A percentile compares a stretch with the other conserved stretches of the same genome.
Evolutionary conservation across 345 rosid genomes (phyloP).

Genomic region (Eucalyptus erythrocorys): DNA sequence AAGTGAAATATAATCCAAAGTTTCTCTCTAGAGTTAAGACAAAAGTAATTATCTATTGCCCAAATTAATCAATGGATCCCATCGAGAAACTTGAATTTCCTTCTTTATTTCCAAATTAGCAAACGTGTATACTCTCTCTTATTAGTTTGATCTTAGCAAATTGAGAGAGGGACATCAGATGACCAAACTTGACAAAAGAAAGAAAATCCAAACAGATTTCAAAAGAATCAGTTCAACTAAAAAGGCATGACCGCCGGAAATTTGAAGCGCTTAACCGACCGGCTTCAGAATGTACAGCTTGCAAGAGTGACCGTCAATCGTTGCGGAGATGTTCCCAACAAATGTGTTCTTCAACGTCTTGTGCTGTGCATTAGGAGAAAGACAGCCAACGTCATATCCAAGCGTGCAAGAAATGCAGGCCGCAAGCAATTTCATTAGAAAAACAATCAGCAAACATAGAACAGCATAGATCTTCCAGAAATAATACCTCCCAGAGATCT

Average conservation of each 20-base stretch:
- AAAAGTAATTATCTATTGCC: no score
- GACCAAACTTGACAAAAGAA: neutral
- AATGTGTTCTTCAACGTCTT: constrained; percentile 45
- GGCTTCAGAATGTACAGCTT: constrained; percentile 79
- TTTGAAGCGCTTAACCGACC: constrained; percentile 14
- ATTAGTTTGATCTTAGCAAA: neutral
- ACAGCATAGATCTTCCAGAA: neutral
- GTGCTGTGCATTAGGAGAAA: constrained; percentile 40
- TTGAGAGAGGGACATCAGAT: neutral
- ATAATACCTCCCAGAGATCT: constrained; percentile 73
- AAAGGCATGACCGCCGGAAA: neutral
- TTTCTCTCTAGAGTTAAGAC: no score
- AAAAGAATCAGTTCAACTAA: neutral
- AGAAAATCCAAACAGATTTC: neutral
- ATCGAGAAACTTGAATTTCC: no score
- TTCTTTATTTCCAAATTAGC: no score
- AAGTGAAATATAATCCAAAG: no score
- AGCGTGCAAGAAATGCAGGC: neutral
- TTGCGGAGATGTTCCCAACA: constrained; percentile 48
- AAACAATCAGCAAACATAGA: neutral
- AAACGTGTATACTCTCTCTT: neutral
- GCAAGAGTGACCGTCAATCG: constrained; percentile 44
- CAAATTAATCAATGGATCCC: no score
- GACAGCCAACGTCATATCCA: neutral
- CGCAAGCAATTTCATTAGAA: neutral